Percentiles rank a stretch among this genome's conserved stretches.
These are phyloP conservation scores for Thelonectria blattea DNA, from an alignment of 2,329 filamentous ascomycete species.

Conservation along the genomic window DNA sequence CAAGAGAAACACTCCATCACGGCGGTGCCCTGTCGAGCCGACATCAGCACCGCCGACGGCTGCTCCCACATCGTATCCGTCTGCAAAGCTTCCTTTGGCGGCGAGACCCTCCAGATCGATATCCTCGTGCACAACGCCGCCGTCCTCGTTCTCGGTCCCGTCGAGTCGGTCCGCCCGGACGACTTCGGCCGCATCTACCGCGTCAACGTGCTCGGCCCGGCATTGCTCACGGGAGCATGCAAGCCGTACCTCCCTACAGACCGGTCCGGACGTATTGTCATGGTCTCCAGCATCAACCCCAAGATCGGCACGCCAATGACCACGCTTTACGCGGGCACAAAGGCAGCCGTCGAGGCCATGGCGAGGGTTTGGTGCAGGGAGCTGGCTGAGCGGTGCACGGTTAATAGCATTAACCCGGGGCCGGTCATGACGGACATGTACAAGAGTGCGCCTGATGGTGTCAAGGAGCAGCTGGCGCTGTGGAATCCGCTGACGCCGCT, in stretches of 20 bases:
- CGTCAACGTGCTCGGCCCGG: constrained; percentile 64
- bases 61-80: constrained; percentile 61
- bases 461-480: constrained; percentile 44
- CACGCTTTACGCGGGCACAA: constrained; percentile 66
- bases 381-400: constrained; percentile 60
- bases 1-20: constrained; percentile 50
- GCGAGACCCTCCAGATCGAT: constrained; percentile 55
- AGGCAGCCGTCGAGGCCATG: constrained; percentile 67
- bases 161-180: constrained; percentile 53
- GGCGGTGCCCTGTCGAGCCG: constrained; percentile 65
- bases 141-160: constrained; percentile 52
- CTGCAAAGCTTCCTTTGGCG: constrained; percentile 52
- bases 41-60: constrained; percentile 63
- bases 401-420: constrained; percentile 64
- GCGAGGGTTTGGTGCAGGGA: constrained; percentile 67
- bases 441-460: constrained; percentile 57
- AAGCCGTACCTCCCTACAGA: constrained; percentile 61
- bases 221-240: constrained; percentile 61
- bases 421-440: constrained; percentile 49
- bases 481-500: constrained; percentile 59
- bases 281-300: constrained; percentile 60
- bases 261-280: constrained; percentile 63
- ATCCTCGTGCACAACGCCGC: constrained; percentile 66
- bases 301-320: constrained; percentile 60
- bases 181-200: constrained; percentile 62